Conservation (phyloP, 495 filamentous ascomycete species). For the Aspergillus incahuasiensis region DNA sequence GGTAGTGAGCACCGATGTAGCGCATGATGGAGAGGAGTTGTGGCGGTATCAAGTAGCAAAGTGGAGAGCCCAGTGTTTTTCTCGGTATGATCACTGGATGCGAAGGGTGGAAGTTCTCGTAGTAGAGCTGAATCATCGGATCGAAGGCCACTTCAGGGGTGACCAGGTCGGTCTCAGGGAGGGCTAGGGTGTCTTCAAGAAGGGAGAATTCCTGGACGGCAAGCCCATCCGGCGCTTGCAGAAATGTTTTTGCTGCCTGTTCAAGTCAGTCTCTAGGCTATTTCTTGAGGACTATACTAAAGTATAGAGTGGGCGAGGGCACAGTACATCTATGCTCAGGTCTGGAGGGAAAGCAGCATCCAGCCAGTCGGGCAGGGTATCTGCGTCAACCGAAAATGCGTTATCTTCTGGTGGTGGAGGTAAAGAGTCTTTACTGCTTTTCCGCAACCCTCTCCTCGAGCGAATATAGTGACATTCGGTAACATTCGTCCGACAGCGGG, state of each 20-base stretch:
- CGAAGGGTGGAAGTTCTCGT: slow-evolving; percentile 60
- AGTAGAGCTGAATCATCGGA: slow-evolving; percentile 48
- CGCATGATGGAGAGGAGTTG: slow-evolving; percentile 58
- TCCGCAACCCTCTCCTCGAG: slow-evolving; percentile 32
- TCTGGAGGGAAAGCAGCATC: slow-evolving; percentile 13
- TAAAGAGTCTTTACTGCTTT: background rate
- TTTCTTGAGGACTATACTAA: background rate
- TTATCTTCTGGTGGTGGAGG: slow-evolving; percentile 15
- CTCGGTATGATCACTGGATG: slow-evolving; percentile 62
- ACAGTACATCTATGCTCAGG: slow-evolving; percentile 5
- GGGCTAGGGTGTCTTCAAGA: background rate
- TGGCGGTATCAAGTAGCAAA: slow-evolving; percentile 18
- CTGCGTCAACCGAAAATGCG: slow-evolving; percentile 7
- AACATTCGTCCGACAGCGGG: slow-evolving; percentile 18
- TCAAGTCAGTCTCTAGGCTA: background rate
- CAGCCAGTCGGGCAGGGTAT: slow-evolving; percentile 18
- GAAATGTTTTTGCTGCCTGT: slow-evolving; percentile 18
- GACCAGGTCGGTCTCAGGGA: background rate
- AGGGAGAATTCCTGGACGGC: background rate
- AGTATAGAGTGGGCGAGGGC: background rate
- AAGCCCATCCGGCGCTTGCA: slow-evolving; percentile 7
- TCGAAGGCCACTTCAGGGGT: slow-evolving; percentile 24
- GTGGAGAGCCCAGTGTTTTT: slow-evolving; percentile 43
- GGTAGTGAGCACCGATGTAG: slow-evolving; percentile 57
- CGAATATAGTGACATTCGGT: slow-evolving; percentile 27